Percentiles rank a stretch among this genome's conserved stretches.
These are phyloP conservation scores for Microdochium nivale DNA, from an alignment of 2,329 filamentous ascomycete species.

Conservation along the genomic window DNA sequence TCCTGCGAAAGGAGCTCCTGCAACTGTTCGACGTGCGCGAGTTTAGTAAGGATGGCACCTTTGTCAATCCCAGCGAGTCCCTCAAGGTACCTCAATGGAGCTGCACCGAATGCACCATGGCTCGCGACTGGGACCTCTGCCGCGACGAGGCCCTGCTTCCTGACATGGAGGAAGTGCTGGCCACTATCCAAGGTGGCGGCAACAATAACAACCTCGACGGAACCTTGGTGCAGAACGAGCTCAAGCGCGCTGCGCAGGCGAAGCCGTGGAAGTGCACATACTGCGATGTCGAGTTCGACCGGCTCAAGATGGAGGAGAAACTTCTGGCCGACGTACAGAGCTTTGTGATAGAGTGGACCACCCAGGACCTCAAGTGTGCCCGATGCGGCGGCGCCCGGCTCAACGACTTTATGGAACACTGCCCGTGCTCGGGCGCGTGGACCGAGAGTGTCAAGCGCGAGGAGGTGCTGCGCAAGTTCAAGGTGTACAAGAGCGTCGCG, in stretches of 20 bases:
- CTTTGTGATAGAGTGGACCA: constrained; percentile 70
- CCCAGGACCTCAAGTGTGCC: constrained; percentile 79
- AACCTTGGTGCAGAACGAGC: constrained; percentile 5
- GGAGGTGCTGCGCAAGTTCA: constrained; percentile 56
- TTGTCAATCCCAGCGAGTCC: constrained; percentile 73
- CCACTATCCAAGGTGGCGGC: constrained; percentile 3
- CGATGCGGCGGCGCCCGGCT: constrained; percentile 64
- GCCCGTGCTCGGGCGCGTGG: constrained; percentile 86
- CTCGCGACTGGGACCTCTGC: constrained; percentile 84
- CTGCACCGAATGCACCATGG: constrained; percentile 84
- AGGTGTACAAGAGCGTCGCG: constrained; percentile 66
- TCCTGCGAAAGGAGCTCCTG: constrained; percentile 83
- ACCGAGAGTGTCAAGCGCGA: constrained; percentile 58
- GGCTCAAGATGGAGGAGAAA: constrained; percentile 75
- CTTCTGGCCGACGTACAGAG: constrained; percentile 71
- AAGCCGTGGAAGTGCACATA: constrained; percentile 67
- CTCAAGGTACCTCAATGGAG: constrained; percentile 68
- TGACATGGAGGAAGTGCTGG: constrained; percentile 19
- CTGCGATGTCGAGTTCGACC: constrained; percentile 68
- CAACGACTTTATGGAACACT: constrained; percentile 97
- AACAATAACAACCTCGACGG: constrained; percentile 6
- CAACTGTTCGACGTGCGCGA: constrained; percentile 89
- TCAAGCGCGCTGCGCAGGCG: constrained; percentile 17
- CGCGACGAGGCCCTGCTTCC: constrained; percentile 76
- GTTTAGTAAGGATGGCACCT: constrained; percentile 81